These are phyloP conservation scores for Dothiorella sarmentorum DNA, from an alignment of 2,329 filamentous ascomycete species.

Conservation along the genomic window DNA sequence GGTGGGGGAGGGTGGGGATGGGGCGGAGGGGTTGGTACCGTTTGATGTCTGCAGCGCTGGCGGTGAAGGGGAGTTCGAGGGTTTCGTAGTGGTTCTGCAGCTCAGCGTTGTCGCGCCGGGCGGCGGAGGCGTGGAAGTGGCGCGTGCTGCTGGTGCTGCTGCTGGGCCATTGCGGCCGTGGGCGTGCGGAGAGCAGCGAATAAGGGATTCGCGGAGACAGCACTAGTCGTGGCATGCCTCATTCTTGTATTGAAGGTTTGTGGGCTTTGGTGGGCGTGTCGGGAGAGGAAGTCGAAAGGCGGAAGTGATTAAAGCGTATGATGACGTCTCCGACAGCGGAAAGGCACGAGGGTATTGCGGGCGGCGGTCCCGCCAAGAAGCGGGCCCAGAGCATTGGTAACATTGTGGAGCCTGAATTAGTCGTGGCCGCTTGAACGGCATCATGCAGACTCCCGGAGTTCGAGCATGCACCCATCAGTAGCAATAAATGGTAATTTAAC, in stretches of 20 bases:
- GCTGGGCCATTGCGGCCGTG: neutral
- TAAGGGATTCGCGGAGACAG: neutral
- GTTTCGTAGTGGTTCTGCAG: conserved; percentile 75
- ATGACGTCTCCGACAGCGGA: conserved; percentile 19
- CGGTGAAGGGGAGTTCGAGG: conserved; percentile 66
- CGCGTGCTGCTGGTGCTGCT: neutral
- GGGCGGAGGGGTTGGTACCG: conserved; percentile 51
- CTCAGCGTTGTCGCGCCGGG: neutral
- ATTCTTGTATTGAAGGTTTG: neutral
- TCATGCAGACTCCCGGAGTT: neutral
- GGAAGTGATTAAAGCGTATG: neutral
- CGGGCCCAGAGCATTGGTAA: neutral
- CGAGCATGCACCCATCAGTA: neutral
- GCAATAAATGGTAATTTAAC: neutral
- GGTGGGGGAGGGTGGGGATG: conserved; percentile 11
- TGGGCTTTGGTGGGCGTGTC: neutral
- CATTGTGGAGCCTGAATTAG: neutral
- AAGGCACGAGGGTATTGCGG: conserved; percentile 8
- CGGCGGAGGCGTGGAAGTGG: conserved; percentile 16
- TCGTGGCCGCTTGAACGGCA: neutral
- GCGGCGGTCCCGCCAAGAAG: conserved; percentile 1
- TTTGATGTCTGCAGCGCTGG: conserved; percentile 76
- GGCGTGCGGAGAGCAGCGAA: neutral
- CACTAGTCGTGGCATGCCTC: conserved; percentile 16
- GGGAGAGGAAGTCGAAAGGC: too few species aligned